Percentiles rank a stretch among this genome's conserved stretches.
These are phyloP conservation scores for Hamigera avellanea DNA, from an alignment of 495 filamentous ascomycete species.

Conservation along the genomic window DNA sequence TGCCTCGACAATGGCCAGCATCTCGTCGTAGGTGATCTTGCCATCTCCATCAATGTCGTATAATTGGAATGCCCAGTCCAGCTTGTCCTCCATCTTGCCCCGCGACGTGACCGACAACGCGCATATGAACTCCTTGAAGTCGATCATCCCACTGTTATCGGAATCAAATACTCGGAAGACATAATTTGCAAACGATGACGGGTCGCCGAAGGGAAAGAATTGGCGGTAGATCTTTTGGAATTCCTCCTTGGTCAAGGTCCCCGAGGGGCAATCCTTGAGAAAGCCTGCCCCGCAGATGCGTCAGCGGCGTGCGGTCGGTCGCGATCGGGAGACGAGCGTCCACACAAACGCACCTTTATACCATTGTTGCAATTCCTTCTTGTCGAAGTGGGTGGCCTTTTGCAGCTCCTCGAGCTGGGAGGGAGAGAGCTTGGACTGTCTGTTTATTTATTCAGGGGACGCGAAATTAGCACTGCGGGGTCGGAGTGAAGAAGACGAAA, in stretches of 20 bases:
- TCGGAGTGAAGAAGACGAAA: not conserved
- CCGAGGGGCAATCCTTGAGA: constrained; percentile 93
- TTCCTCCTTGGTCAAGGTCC: constrained; percentile 92
- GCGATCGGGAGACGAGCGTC: constrained; percentile 2
- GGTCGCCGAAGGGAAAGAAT: constrained; percentile 98
- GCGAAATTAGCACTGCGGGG: not conserved
- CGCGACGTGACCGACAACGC: constrained; percentile 92
- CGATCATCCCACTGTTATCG: constrained; percentile 92
- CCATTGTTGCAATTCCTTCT: constrained; percentile 99
- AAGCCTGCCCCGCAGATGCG: too few relatives aligned
- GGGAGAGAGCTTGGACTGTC: constrained; percentile 90
- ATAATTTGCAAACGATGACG: constrained; percentile 93
- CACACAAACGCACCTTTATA: constrained; percentile 84
- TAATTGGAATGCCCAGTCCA: constrained; percentile 98
- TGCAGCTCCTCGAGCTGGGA: constrained; percentile 91
- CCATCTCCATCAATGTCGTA: constrained; percentile 99
- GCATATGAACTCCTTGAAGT: constrained; percentile 99
- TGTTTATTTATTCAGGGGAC: constrained; percentile 17
- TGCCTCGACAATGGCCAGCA: constrained; percentile 95
- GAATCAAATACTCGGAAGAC: constrained; percentile 99
- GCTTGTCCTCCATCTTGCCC: constrained; percentile 97
- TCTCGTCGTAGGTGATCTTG: constrained; percentile 98
- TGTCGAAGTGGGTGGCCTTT: constrained; percentile 95
- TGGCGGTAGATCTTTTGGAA: constrained; percentile 99
- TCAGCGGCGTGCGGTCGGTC: not conserved